phyloP scores from a whole-genome alignment of 106 monocot genomes.

The Dendrobium officinale region DNA sequence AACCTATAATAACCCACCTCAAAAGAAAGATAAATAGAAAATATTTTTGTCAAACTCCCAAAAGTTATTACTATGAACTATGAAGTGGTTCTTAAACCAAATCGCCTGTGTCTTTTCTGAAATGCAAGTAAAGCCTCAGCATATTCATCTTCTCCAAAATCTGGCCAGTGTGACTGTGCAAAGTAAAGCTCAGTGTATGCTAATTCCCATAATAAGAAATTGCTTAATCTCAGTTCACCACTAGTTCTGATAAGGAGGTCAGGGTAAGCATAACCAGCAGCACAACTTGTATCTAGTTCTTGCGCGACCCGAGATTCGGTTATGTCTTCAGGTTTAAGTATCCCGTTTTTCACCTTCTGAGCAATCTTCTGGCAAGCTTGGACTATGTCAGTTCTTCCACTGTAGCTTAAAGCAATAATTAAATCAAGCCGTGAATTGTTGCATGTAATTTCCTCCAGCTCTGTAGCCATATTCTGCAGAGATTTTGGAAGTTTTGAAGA shows the following conservation, averaged over 20 bases:
- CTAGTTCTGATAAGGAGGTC: constrained; percentile 76
- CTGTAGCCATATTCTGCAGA: constrained; percentile 35
- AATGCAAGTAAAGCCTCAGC: constrained; percentile 53
- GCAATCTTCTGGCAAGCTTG: constrained; percentile 64
- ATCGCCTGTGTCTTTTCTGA: constrained; percentile 64
- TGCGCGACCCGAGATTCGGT: constrained; percentile 44
- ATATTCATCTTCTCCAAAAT: constrained; percentile 66
- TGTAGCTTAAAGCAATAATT: constrained; percentile 66
- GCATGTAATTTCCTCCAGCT: constrained; percentile 34
- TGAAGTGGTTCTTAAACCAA: constrained; percentile 19
- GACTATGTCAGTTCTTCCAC: constrained; percentile 57
- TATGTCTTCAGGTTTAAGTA: constrained; percentile 47
- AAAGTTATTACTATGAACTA: neutral
- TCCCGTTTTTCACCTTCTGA: constrained; percentile 33
- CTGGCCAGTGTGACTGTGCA: constrained; percentile 49
- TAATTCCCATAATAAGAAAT: constrained; percentile 76
- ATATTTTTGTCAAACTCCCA: neutral
- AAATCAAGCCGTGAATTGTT: constrained; percentile 42
- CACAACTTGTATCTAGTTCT: constrained; percentile 49
- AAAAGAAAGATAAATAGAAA: neutral
- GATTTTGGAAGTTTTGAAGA: constrained; percentile 42
- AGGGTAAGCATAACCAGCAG: constrained; percentile 32
- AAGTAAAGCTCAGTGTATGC: constrained; percentile 79
- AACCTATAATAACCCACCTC: neutral
- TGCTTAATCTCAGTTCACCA: constrained; percentile 70